Evolutionary conservation across 495 filamentous ascomycete genomes (phyloP).

Genomic region (Haplographium delicatum): DNA sequence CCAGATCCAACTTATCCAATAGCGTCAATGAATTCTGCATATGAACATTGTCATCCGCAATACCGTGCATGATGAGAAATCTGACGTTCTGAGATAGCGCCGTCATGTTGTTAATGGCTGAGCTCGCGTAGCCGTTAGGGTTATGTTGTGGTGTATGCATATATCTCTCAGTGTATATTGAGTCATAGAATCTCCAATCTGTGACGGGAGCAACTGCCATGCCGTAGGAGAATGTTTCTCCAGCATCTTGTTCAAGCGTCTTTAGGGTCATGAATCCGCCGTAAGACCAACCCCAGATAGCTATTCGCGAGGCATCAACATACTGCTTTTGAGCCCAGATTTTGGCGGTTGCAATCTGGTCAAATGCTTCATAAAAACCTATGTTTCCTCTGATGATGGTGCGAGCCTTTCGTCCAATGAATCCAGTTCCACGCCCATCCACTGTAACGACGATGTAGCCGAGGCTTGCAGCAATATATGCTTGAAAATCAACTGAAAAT

Average conservation of each 20-base stretch:
- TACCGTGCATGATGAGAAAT: conserved; percentile 92
- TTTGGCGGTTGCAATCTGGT: conserved; percentile 89
- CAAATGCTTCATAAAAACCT: conserved; percentile 76
- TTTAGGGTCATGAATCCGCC: conserved; percentile 98
- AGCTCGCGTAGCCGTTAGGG: conserved; percentile 65
- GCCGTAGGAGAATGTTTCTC: conserved; percentile 86
- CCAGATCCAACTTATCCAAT: conserved; percentile 81
- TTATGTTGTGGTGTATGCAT: conserved; percentile 92
- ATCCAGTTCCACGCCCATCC: conserved; percentile 90
- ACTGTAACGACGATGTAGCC: conserved; percentile 97
- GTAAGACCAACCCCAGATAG: conserved; percentile 98
- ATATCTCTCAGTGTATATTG: conserved; percentile 92
- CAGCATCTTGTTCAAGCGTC: conserved; percentile 84
- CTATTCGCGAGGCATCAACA: conserved; percentile 73
- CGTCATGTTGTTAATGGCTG: conserved; percentile 64
- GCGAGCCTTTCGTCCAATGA: conserved; percentile 77
- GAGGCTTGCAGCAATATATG: conserved; percentile 77
- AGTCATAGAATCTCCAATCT: conserved; percentile 94
- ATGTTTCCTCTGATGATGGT: conserved; percentile 78
- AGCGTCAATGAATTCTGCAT: conserved; percentile 86
- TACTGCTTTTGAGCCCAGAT: conserved; percentile 79
- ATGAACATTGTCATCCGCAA: conserved; percentile 95
- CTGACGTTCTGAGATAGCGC: conserved; percentile 69
- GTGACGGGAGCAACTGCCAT: conserved; percentile 98
- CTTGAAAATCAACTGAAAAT: conserved; percentile 84